phyloP scores from a whole-genome alignment of 129 eudicot genomes.

The Helianthus annuus region HanXRQr2.0-SUNRISE NC_035436.2:179747903-179748402 shows the following conservation, averaged over 20 bases:
- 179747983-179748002: background rate
- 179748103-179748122: slow-evolving; percentile 52
- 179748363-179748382: slow-evolving; percentile 94
- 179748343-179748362: slow-evolving; percentile 90
- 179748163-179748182: slow-evolving; percentile 53
- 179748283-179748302: background rate
- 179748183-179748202: slow-evolving; percentile 23
- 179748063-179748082: slow-evolving; percentile 31
- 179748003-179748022: background rate
- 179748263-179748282: background rate
- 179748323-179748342: slow-evolving; percentile 66
- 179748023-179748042: background rate
- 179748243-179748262: background rate
- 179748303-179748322: background rate
- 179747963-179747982: slow-evolving; percentile 3
- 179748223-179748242: slow-evolving; percentile 4
- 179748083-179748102: slow-evolving; percentile 65
- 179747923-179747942: background rate
- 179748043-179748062: background rate
- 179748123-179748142: slow-evolving; percentile 70
- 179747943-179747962: background rate
- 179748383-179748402: slow-evolving; percentile 95
- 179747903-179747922: background rate
- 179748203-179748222: slow-evolving; percentile 5
- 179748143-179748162: slow-evolving; percentile 76